A percentile compares a stretch with the other conserved stretches of the same genome.
phyloP scores from a whole-genome alignment of 108 stramenopile genomes.

The Bacterosira constricta region DNA sequence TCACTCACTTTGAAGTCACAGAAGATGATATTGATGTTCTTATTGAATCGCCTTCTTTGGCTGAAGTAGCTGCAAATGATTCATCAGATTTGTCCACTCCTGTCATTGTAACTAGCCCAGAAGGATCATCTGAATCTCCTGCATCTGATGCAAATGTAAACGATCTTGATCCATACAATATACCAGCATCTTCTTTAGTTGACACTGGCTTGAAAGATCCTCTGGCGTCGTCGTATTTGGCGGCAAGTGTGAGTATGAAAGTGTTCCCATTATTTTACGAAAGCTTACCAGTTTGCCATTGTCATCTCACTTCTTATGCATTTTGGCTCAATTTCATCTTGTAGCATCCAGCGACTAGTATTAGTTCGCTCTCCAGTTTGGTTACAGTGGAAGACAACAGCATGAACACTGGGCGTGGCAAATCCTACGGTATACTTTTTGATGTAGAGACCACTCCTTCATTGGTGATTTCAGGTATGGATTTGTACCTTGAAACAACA shows the following conservation, averaged over 20 bases:
- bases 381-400: not conserved
- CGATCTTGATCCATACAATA: too few relatives aligned
- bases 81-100: too few relatives aligned
- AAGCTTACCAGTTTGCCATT: too few relatives aligned
- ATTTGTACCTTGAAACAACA: conserved; percentile 4
- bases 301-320: too few relatives aligned
- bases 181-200: too few relatives aligned
- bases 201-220: too few relatives aligned
- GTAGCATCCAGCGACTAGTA: not conserved
- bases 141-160: not conserved
- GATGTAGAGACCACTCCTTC: not conserved
- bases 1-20: conserved; percentile 1
- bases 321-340: too few relatives aligned
- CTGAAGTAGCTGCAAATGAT: too few relatives aligned
- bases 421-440: conserved; percentile 4
- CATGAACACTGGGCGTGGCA: not conserved
- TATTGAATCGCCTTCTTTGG: not conserved
- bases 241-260: not conserved
- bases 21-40: not conserved
- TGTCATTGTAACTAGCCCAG: too few relatives aligned
- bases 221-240: not conserved
- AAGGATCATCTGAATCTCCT: not conserved
- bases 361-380: not conserved
- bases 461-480: not conserved
- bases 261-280: too few relatives aligned